A percentile compares a stretch with the other conserved stretches of the same genome.
Evolutionary conservation across 176 grass and related monocot species (phyloP).

Genomic region (Musa itinerans): DNA sequence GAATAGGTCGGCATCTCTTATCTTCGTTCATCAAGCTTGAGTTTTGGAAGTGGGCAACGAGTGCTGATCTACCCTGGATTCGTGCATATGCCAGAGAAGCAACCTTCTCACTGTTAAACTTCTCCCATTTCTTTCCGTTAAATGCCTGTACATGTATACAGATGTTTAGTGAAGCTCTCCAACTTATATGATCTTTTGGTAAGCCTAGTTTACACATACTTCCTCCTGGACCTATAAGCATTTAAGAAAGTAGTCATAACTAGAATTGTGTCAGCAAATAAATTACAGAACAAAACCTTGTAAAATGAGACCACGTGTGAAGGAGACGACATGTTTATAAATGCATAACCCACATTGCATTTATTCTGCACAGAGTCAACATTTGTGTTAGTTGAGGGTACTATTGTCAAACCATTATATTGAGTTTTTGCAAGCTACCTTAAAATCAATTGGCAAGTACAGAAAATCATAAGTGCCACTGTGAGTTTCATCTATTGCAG

Average conservation of each 20-base stretch:
- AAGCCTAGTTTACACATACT: background rate
- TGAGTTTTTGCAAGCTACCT: conserved; percentile 18
- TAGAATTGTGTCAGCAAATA: background rate
- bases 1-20: conserved; percentile 13
- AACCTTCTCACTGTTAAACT: conserved; percentile 9
- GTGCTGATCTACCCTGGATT: conserved; percentile 8
- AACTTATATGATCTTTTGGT: background rate
- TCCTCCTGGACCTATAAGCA: background rate
- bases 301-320: conserved; percentile 36
- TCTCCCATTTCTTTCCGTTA: conserved; percentile 8
- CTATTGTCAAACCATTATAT: background rate
- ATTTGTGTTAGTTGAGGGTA: background rate
- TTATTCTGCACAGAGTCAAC: conserved; percentile 38
- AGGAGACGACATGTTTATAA: conserved; percentile 45
- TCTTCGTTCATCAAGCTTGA: conserved; percentile 14
- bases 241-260: background rate
- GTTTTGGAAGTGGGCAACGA: conserved; percentile 11
- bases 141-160: conserved; percentile 3
- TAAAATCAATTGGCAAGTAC: conserved; percentile 52
- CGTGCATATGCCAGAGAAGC: conserved; percentile 14
- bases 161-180: background rate
- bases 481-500: conserved; percentile 47
- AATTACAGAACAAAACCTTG: conserved; percentile 24
- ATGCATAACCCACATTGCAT: conserved; percentile 59
- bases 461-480: conserved; percentile 43